These are phyloP conservation scores for Mallotus japonicus DNA, from an alignment of 441 rosid species.

Conservation along the genomic window DNA sequence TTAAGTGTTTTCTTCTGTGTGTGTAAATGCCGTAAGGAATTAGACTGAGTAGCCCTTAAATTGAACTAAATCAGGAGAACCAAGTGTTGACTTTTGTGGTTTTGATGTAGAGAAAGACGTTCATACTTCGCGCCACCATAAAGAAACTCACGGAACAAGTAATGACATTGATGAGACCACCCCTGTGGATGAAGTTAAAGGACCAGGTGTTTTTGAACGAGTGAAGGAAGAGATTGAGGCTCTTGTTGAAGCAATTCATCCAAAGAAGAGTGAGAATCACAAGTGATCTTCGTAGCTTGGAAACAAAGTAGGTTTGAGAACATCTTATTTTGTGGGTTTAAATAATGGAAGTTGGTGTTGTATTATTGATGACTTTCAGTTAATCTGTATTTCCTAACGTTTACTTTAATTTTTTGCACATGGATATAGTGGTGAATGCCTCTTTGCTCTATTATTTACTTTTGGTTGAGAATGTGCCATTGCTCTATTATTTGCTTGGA, in stretches of 20 bases:
- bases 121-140: constrained; percentile 34
- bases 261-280: constrained; percentile 35
- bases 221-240: constrained; percentile 63
- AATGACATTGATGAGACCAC: constrained; percentile 53
- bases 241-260: constrained; percentile 39
- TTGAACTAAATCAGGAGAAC: neutral
- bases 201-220: constrained; percentile 48
- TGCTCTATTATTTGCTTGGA: neutral
- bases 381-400: neutral
- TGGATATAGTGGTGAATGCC: neutral
- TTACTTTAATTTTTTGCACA: neutral
- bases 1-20: neutral
- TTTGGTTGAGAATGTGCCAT: neutral
- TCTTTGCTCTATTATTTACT: neutral
- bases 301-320: constrained; percentile 10
- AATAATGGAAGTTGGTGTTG: constrained; percentile 4
- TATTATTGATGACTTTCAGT: constrained; percentile 7
- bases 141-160: constrained; percentile 56
- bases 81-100: neutral
- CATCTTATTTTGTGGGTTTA: neutral
- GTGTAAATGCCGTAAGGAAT: neutral
- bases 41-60: neutral
- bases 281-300: constrained; percentile 15
- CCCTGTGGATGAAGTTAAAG: constrained; percentile 45
- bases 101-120: constrained; percentile 24